Conservation (phyloP, 257 asterid species). For the Lycium barbarum region DNA sequence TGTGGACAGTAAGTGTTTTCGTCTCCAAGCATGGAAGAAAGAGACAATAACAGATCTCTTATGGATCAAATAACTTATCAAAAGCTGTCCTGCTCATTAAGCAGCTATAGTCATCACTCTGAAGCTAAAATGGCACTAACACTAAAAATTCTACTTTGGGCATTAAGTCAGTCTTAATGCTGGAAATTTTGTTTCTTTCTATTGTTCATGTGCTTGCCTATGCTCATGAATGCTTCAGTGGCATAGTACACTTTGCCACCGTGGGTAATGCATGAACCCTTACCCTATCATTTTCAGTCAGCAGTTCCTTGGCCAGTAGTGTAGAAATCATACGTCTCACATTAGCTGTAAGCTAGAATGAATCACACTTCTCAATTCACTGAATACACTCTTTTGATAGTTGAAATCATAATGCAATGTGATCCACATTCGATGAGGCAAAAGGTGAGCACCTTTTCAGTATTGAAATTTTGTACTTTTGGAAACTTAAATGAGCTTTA, state of each 20-base stretch:
- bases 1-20: background rate
- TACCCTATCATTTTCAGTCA: background rate
- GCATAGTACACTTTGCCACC: background rate
- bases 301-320: too few relatives aligned
- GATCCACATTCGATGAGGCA: conserved; percentile 5
- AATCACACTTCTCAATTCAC: conserved; percentile 6
- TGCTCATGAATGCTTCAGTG: conserved; percentile 14
- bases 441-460: background rate
- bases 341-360: background rate
- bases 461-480: background rate
- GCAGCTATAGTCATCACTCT: background rate
- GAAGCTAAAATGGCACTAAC: background rate
- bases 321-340: too few relatives aligned
- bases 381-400: background rate
- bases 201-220: background rate
- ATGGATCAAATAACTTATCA: background rate
- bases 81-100: background rate
- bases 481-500: conserved; percentile 3
- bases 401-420: background rate
- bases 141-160: background rate
- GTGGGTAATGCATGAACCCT: background rate
- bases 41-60: background rate
- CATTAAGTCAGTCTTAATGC: conserved; percentile 3
- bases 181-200: background rate
- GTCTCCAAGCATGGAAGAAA: background rate